Evolutionary conservation across 805 yeast species (phyloP).

Genomic region (Ogataea naganishii): DNA sequence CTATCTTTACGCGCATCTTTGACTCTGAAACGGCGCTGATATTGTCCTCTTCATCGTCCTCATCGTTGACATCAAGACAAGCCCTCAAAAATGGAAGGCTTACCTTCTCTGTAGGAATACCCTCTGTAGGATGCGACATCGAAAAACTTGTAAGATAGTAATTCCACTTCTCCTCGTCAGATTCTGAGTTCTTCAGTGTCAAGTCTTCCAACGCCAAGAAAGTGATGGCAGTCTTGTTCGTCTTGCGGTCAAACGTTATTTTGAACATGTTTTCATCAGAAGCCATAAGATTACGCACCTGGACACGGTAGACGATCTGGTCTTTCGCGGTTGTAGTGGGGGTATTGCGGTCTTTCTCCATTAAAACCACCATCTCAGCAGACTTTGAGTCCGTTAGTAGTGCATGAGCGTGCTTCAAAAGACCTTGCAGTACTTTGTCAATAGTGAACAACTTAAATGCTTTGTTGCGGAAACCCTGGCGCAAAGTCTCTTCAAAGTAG

Average conservation of each 20-base stretch:
- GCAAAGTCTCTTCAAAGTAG: constrained; percentile 89
- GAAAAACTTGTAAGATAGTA: constrained; percentile 89
- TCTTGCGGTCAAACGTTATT: constrained; percentile 54
- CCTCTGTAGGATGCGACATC: constrained; percentile 96
- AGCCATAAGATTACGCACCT: constrained; percentile 69
- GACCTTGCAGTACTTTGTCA: constrained; percentile 81
- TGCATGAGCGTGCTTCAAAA: constrained; percentile 81
- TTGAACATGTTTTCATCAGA: constrained; percentile 90
- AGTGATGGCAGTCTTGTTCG: constrained; percentile 55
- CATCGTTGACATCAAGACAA: constrained; percentile 44
- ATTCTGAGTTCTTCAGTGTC: constrained; percentile 63
- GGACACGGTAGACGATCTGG: constrained; percentile 86
- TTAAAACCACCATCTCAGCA: constrained; percentile 70
- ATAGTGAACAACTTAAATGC: constrained; percentile 91
- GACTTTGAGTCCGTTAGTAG: constrained; percentile 73
- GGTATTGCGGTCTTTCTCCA: constrained; percentile 69
- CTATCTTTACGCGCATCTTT: constrained; percentile 67
- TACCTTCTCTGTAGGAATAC: constrained; percentile 71
- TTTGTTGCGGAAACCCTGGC: constrained; percentile 90
- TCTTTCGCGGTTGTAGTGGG: constrained; percentile 66
- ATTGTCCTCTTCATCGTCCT: constrained; percentile 29
- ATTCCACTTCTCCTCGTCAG: constrained; percentile 79
- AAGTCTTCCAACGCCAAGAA: constrained; percentile 84
- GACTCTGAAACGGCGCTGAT: constrained; percentile 60
- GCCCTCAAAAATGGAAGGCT: constrained; percentile 70